phyloP scores from a whole-genome alignment of 2,329 filamentous ascomycete species.

The Ophiostoma sp. region DNA sequence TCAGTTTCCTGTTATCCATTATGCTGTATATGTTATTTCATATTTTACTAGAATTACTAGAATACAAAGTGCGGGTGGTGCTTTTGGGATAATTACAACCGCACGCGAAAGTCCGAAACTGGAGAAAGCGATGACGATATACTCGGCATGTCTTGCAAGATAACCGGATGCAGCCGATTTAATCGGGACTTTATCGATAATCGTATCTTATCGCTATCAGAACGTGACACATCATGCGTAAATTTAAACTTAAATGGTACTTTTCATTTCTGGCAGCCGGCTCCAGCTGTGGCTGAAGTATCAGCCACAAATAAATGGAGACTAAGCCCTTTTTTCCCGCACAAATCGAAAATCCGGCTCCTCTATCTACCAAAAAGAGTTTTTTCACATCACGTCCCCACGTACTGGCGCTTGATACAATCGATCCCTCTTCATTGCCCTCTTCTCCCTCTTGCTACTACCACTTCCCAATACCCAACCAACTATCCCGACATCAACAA shows the following conservation, averaged over 20 bases:
- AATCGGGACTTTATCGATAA: background rate
- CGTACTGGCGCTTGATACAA: constrained; percentile 16
- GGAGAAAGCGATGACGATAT: constrained; percentile 4
- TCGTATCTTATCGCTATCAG: background rate
- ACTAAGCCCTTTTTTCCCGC: constrained; percentile 28
- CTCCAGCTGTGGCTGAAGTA: background rate
- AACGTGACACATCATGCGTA: background rate
- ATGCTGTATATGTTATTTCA: background rate
- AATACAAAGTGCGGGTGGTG: background rate
- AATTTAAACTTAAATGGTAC: background rate
- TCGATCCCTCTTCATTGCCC: constrained; percentile 12
- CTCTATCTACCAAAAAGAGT: constrained; percentile 24
- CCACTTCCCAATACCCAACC: constrained; percentile 26
- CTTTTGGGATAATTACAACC: background rate
- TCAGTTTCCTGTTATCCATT: constrained; percentile 2
- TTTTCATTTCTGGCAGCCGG: background rate
- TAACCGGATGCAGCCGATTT: background rate
- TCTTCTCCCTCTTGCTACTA: constrained; percentile 15
- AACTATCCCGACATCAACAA: constrained; percentile 34
- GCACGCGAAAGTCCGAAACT: background rate
- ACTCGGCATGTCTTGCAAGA: background rate
- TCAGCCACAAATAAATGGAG: constrained; percentile 23
- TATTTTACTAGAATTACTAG: background rate
- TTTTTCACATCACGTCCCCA: constrained; percentile 23
- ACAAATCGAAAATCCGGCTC: constrained; percentile 30